A percentile compares a stretch with the other conserved stretches of the same genome.
Conservation (phyloP, 1,284 basidiomycete species). For the Sparassis latifolia region DNA sequence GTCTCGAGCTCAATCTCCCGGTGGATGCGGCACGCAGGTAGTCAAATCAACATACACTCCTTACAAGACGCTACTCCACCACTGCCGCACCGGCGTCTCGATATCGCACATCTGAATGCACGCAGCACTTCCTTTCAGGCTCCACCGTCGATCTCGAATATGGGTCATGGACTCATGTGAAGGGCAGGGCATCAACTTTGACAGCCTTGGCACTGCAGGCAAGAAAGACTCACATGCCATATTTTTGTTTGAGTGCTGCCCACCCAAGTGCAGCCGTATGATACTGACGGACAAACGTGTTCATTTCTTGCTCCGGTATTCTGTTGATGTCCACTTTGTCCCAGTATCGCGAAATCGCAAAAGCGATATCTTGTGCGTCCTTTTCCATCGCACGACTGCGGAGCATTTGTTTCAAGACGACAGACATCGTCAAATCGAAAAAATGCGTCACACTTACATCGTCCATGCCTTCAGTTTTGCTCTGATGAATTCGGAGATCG, state of each 20-base stretch:
- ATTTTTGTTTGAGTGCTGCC: constrained; percentile 64
- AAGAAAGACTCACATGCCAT: constrained; percentile 35
- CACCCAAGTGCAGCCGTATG: constrained; percentile 55
- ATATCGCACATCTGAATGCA: neutral
- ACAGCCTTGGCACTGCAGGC: neutral
- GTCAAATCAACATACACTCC: neutral
- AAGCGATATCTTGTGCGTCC: constrained; percentile 69
- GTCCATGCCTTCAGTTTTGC: constrained; percentile 74
- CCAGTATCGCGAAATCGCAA: constrained; percentile 64
- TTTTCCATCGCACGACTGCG: constrained; percentile 55
- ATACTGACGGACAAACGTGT: constrained; percentile 53
- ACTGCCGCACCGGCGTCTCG: neutral
- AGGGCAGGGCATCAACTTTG: neutral
- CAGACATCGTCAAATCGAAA: constrained; percentile 5
- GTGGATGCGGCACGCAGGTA: neutral
- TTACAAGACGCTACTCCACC: neutral
- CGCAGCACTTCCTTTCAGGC: neutral
- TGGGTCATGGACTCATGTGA: neutral
- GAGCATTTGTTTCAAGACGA: constrained; percentile 1
- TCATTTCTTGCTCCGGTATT: constrained; percentile 76
- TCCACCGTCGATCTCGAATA: neutral
- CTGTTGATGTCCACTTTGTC: constrained; percentile 74
- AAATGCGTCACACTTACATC: constrained; percentile 43
- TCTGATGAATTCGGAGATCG: constrained; percentile 71
- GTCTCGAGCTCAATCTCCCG: neutral